phyloP scores from a whole-genome alignment of 2,329 filamentous ascomycete species.

The Nannizziopsis arthrosporioides region DNA sequence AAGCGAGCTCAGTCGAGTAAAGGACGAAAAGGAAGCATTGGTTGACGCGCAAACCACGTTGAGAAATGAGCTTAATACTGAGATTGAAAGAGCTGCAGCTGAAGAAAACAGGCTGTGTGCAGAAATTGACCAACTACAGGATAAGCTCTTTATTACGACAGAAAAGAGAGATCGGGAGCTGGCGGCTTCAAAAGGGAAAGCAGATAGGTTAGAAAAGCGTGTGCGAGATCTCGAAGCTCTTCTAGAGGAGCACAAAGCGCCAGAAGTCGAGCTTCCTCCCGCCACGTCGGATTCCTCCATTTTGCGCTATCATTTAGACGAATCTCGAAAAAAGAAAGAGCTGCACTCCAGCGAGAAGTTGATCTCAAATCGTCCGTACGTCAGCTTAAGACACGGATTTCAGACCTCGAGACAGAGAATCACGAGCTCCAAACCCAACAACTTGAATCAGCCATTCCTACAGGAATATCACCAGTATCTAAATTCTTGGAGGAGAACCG shows the following conservation, averaged over 20 bases:
- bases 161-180: slow-evolving; percentile 39
- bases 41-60: slow-evolving; percentile 46
- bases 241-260: slow-evolving; percentile 43
- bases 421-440: slow-evolving; percentile 49
- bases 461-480: slow-evolving; percentile 38
- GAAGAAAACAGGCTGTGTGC: slow-evolving; percentile 51
- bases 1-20: slow-evolving; percentile 52
- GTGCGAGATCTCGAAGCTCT: slow-evolving; percentile 40
- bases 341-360: slow-evolving; percentile 54
- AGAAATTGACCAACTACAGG: slow-evolving; percentile 40
- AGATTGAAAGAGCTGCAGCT: slow-evolving; percentile 53
- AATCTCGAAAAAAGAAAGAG: slow-evolving; percentile 54
- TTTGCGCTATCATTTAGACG: slow-evolving; percentile 51
- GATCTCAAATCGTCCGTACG: slow-evolving; percentile 52
- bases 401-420: slow-evolving; percentile 55
- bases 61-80: slow-evolving; percentile 53
- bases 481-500: slow-evolving; percentile 43
- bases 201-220: slow-evolving; percentile 52
- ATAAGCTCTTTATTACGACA: slow-evolving; percentile 37
- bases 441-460: slow-evolving; percentile 41
- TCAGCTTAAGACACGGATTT: slow-evolving; percentile 52
- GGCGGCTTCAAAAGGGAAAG: slow-evolving; percentile 46
- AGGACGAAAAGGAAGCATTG: slow-evolving; percentile 51
- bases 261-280: slow-evolving; percentile 24
- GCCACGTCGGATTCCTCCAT: slow-evolving; percentile 43